These are phyloP conservation scores for Nannochloris sp. DNA, from an alignment of 139 green algal species.

Conservation along the genomic window DNA sequence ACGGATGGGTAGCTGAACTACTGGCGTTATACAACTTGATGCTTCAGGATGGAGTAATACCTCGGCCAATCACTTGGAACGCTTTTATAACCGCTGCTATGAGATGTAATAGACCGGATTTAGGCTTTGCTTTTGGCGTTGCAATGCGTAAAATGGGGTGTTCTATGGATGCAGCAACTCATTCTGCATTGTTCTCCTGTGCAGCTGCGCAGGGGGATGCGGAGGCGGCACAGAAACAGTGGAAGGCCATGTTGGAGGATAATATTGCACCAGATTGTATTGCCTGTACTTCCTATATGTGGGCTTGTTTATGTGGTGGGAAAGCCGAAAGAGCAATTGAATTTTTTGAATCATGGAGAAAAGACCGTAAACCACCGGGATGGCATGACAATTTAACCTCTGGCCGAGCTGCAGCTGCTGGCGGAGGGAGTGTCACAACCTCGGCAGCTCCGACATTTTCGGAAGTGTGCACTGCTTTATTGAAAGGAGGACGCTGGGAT, in stretches of 20 bases:
- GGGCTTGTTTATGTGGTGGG: not conserved
- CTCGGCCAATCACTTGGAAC: slow-evolving; percentile 1
- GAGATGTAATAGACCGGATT: not conserved
- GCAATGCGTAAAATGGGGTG: not conserved
- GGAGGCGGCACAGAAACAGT: not conserved
- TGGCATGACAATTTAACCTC: not conserved
- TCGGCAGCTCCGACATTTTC: not conserved
- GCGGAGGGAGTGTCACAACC: not conserved
- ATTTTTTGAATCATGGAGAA: not conserved
- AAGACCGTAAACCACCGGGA: not conserved
- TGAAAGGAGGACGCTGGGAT: not conserved
- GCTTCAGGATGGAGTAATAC: slow-evolving; percentile 7
- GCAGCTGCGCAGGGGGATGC: not conserved
- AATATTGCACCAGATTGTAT: not conserved
- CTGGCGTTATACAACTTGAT: slow-evolving; percentile 4
- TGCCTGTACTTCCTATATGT: slow-evolving; percentile 5
- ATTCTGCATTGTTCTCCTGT: slow-evolving; percentile 3
- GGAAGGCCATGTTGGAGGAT: slow-evolving; percentile 1
- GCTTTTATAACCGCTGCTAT: not conserved
- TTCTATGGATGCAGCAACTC: not conserved
- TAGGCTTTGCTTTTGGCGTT: slow-evolving; percentile 1
- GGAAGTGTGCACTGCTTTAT: not conserved
- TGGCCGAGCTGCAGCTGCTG: not conserved
- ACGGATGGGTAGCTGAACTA: slow-evolving; percentile 1
- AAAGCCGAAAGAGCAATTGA: not conserved